Evolutionary conservation across 192 early-diverging fungal genomes (phyloP).

Genomic region (Coemansia interrupta): DNA sequence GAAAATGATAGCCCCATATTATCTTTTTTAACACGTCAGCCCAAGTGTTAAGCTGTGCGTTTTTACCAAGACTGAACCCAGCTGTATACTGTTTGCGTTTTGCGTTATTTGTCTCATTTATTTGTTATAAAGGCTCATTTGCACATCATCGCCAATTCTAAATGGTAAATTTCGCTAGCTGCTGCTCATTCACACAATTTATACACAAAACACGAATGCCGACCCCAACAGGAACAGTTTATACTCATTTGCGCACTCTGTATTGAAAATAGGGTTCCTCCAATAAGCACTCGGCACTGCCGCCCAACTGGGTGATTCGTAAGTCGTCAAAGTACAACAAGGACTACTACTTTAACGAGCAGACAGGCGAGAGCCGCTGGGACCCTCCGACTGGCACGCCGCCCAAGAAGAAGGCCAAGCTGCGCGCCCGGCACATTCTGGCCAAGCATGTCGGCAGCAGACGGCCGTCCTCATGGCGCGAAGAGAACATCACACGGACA

Average conservation of each 20-base stretch:
- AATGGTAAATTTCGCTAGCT: too few relatives aligned
- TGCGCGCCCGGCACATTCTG: slow-evolving; percentile 85
- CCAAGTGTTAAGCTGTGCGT: neutral
- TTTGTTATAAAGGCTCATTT: too few relatives aligned
- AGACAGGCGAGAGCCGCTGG: slow-evolving; percentile 71
- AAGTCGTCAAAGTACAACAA: slow-evolving; percentile 62
- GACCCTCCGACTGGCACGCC: slow-evolving; percentile 55
- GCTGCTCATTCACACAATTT: neutral
- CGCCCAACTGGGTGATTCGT: slow-evolving; percentile 68
- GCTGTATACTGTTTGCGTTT: too few relatives aligned
- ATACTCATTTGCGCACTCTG: neutral
- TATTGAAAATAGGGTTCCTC: slow-evolving; percentile 7
- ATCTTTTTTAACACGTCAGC: neutral
- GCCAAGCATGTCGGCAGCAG: slow-evolving; percentile 86
- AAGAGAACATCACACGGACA: slow-evolving; percentile 85
- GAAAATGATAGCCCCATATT: neutral
- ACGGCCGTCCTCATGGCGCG: slow-evolving; percentile 85
- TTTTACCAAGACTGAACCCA: neutral
- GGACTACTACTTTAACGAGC: slow-evolving; percentile 78
- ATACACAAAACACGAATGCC: neutral
- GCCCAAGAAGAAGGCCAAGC: slow-evolving; percentile 18
- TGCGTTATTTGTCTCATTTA: too few relatives aligned
- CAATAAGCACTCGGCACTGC: slow-evolving; percentile 40
- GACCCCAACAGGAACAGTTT: neutral
- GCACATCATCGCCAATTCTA: too few relatives aligned